Evolutionary conservation across 768 basidiomycete genomes (phyloP), one percentile per base, ranked within the genome.

Genomic region (Grammothele lineata): DNA sequence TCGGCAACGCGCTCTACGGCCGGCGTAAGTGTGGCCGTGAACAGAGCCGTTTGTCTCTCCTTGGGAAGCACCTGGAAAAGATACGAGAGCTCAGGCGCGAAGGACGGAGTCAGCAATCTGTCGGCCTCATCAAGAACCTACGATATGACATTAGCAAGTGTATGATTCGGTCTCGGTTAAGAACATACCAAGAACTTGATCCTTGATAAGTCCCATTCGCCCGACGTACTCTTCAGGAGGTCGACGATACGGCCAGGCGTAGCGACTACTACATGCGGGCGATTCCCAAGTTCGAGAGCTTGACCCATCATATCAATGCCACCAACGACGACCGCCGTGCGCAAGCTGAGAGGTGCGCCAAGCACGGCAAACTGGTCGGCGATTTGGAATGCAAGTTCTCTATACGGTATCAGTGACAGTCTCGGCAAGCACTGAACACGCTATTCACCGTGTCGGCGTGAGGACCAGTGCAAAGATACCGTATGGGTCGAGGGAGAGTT

Each of bases 221-320:
- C 67, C 38, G 77, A 81, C 47, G 78, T 78, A 58, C 87, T 93
- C 52, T 77, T 76, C 37, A 99, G 65, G 57, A 92, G 83, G 66
- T 99, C 96, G 3, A 93, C 90, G 18, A 99, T 81, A 17, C 96
- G 80, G 2, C 96, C 96, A 3, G 96, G 96, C 0, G 96, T 99
- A 7, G 94, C 96, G 37, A 99, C 83, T 19, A 98, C 84, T 30
- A 99, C 77, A 62, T 98, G 96, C 0, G 96, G 96, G 34, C 87
- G 78, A 53, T 83, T 80, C 2, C 76, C 74, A 12, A 99, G 78
- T 58, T 94, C 92, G 15, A 90, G 71, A 0, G 95, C 91, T 63
- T 99, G 96, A 1, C 81, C 64, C 74, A 96, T 92, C 85, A 95
- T 95, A 58, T 99, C 96, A 92, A 99, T 95, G 5, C 96, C 96